Conservation (phyloP, 345 rosid species). For the Fremontodendron californicum region DNA sequence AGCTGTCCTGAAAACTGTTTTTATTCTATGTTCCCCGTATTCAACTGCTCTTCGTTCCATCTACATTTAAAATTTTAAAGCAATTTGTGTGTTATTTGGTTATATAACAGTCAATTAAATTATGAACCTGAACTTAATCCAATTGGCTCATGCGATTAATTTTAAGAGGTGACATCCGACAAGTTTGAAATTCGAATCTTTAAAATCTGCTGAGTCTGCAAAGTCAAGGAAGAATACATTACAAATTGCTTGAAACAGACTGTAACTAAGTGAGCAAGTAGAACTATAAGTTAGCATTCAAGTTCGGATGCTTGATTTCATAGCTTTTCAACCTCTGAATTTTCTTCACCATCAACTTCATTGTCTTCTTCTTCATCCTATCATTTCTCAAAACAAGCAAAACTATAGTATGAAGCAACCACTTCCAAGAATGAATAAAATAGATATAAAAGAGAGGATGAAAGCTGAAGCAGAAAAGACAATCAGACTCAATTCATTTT, state of each 20-base stretch:
- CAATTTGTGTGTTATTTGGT: too few relatives aligned
- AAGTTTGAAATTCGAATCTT: too few relatives aligned
- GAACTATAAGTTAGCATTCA: neutral
- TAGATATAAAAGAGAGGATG: neutral
- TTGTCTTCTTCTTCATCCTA: conserved; percentile 76
- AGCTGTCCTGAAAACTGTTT: neutral
- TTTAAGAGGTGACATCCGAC: too few relatives aligned
- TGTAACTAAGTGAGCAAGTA: neutral
- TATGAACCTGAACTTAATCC: too few relatives aligned
- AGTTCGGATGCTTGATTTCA: neutral
- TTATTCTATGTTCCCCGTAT: neutral
- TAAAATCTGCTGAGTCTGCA: too few relatives aligned
- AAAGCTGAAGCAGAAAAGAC: neutral
- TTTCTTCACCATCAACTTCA: conserved; percentile 39
- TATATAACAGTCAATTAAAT: too few relatives aligned
- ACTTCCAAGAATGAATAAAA: neutral
- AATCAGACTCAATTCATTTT: conserved; percentile 59
- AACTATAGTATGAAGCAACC: neutral
- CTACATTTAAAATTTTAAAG: too few relatives aligned
- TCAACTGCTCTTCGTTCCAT: too few relatives aligned
- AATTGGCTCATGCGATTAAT: too few relatives aligned
- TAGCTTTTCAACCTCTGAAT: neutral
- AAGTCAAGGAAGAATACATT: conserved; percentile 6
- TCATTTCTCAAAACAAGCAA: neutral
- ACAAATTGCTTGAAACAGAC: neutral